phyloP scores from a whole-genome alignment of 164 flowering plant species.

The Macadamia tetraphylla region DNA sequence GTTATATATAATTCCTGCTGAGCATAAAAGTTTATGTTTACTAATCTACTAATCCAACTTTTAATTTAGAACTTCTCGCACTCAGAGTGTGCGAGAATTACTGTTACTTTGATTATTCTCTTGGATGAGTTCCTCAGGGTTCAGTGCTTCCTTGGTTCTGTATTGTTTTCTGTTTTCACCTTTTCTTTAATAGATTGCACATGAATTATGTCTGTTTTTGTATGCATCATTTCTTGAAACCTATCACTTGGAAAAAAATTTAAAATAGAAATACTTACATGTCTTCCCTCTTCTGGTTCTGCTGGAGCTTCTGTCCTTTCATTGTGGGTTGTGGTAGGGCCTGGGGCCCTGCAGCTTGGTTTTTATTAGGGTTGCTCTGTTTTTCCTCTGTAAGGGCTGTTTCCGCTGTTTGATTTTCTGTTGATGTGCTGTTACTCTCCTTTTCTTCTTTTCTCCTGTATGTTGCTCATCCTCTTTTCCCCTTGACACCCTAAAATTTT shows the following conservation, averaged over 20 bases:
- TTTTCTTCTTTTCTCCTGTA: no score
- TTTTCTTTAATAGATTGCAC: background rate
- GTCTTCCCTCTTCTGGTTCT: no score
- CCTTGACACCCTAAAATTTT: no score
- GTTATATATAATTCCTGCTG: background rate
- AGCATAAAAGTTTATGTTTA: background rate
- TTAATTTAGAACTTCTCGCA: background rate
- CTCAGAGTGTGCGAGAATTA: no score
- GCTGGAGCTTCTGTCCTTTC: no score
- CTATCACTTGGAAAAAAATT: background rate
- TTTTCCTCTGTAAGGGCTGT: no score
- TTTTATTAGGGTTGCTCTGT: no score
- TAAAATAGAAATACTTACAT: background rate
- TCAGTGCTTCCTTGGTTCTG: background rate
- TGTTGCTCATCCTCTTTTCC: background rate
- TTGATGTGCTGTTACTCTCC: no score
- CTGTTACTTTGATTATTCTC: background rate
- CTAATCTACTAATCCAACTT: background rate
- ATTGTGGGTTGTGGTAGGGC: no score
- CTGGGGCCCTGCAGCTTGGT: no score
- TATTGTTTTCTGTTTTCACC: background rate
- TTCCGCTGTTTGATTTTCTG: no score
- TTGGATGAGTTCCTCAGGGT: background rate
- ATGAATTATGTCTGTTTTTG: background rate
- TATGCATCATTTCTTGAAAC: background rate